phyloP scores from a whole-genome alignment of 192 early-diverging fungal genomes.

The Gonapodya sp. region DNA sequence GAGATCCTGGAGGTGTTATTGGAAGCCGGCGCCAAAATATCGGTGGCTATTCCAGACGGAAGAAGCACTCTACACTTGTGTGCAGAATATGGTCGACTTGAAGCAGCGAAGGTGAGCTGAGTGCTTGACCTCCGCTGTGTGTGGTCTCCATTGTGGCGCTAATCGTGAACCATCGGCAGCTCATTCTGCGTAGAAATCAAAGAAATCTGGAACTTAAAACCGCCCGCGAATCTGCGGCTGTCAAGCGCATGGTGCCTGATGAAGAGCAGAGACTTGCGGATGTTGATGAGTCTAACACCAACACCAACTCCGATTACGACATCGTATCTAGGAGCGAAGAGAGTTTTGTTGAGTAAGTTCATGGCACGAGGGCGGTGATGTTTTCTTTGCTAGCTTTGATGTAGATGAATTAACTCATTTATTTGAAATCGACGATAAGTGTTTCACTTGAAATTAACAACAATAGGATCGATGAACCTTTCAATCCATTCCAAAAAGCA shows the following conservation, averaged over 20 bases:
- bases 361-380: too few species aligned
- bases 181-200: not conserved
- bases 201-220: slow-evolving; percentile 5
- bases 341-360: not conserved
- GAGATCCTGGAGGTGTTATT: slow-evolving; percentile 13
- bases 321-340: slow-evolving; percentile 10
- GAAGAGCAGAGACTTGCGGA: too few species aligned
- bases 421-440: too few species aligned
- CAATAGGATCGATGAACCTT: not conserved
- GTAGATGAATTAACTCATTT: too few species aligned
- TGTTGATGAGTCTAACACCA: too few species aligned
- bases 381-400: too few species aligned
- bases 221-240: slow-evolving; percentile 14
- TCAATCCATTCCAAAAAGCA: slow-evolving; percentile 1
- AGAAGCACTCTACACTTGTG: slow-evolving; percentile 15
- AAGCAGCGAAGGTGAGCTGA: slow-evolving; percentile 17
- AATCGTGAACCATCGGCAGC: not conserved
- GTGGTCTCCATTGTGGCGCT: not conserved
- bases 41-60: slow-evolving; percentile 19
- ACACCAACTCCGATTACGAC: slow-evolving; percentile 18
- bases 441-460: not conserved
- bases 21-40: slow-evolving; percentile 15
- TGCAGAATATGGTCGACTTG: slow-evolving; percentile 20
- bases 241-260: too few species aligned
- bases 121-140: slow-evolving; percentile 10